These are phyloP conservation scores for Trypanosoma avium DNA, from an alignment of 208 protist species.

Conservation along the genomic window DNA sequence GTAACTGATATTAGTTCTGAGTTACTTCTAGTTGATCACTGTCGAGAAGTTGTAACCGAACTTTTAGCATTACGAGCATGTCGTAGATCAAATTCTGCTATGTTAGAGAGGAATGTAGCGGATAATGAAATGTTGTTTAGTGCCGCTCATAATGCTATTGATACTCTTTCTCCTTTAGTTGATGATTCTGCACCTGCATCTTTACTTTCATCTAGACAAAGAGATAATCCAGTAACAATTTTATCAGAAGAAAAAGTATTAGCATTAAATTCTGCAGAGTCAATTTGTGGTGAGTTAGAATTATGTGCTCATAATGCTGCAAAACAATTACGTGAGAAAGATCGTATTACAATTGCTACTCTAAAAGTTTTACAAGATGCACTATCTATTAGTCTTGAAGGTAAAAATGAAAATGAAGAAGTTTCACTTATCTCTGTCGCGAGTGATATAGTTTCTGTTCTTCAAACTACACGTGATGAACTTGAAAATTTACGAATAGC, in stretches of 20 bases:
- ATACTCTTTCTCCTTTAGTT: not conserved
- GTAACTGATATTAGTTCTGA: not conserved
- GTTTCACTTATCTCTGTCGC: conserved; percentile 8
- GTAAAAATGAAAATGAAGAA: not conserved
- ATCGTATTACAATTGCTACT: conserved; percentile 7
- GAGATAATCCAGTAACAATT: not conserved
- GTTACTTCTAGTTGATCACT: conserved; percentile 8
- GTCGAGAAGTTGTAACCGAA: conserved; percentile 15
- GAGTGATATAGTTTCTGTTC: not conserved
- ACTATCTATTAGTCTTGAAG: not conserved
- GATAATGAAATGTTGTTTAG: conserved; percentile 4
- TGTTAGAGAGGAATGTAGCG: not conserved
- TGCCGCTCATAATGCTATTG: conserved; percentile 7
- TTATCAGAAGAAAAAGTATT: not conserved
- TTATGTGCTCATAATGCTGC: not conserved
- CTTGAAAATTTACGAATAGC: not conserved
- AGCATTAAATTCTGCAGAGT: not conserved
- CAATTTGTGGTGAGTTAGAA: conserved; percentile 8
- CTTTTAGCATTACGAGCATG: conserved; percentile 13
- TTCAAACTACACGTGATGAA: conserved; percentile 10
- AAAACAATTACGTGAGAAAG: conserved; percentile 17
- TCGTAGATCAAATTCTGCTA: not conserved
- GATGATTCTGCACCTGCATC: not conserved
- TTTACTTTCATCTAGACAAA: not conserved
- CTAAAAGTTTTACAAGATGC: conserved; percentile 10